Evolutionary conservation across 2,329 filamentous ascomycete species (phyloP).

Genomic region (Apiospora phragmitis): DNA sequence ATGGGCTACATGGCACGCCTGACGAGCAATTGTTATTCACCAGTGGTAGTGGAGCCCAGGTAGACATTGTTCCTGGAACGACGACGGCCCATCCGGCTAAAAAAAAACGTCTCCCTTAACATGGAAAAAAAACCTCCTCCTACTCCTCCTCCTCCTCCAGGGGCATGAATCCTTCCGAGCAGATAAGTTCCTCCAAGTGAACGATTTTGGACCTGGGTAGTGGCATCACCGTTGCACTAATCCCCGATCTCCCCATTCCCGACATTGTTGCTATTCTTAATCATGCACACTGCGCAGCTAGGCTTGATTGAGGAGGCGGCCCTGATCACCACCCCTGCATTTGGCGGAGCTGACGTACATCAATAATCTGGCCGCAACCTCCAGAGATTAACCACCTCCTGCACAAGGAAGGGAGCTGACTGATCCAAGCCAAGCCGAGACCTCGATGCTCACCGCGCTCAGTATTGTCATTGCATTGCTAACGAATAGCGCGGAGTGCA

Average conservation of each 20-base stretch:
- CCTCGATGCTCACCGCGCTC: neutral
- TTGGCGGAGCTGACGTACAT: neutral
- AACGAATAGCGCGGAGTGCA: neutral
- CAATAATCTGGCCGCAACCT: neutral
- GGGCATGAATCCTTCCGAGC: neutral
- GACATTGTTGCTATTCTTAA: constrained; percentile 1
- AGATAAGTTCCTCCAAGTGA: neutral
- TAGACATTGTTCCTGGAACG: neutral
- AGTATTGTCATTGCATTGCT: neutral
- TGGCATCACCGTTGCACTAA: neutral
- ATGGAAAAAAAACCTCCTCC: neutral
- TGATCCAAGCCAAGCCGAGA: neutral
- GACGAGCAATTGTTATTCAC: neutral
- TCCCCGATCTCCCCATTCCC: neutral
- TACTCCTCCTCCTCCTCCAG: too few relatives aligned
- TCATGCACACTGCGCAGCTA: neutral
- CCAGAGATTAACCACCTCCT: neutral
- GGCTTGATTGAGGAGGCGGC: neutral
- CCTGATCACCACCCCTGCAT: neutral
- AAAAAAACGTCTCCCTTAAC: neutral
- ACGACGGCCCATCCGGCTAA: neutral
- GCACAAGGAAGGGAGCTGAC: neutral
- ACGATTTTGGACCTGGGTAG: neutral
- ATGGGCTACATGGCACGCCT: neutral
- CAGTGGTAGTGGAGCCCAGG: neutral